Evolutionary conservation across 139 green algal genomes (phyloP).

Genomic region (Mesotaenium endlicherianum): DNA sequence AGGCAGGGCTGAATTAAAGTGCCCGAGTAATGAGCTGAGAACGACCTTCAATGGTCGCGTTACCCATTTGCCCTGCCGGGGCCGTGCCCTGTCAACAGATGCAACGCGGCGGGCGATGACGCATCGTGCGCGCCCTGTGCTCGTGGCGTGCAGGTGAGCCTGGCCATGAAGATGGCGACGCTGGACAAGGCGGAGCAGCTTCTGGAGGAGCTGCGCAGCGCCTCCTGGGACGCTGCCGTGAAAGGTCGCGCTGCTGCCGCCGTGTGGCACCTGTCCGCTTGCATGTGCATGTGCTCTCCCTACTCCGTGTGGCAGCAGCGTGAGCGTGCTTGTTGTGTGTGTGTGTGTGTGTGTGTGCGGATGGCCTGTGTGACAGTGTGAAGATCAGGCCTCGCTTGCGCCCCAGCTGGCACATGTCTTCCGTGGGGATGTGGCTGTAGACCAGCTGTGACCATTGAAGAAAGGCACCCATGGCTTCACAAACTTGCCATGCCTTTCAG

Average conservation of each 20-base stretch:
- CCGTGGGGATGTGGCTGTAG: too few relatives aligned
- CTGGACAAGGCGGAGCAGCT: conserved; percentile 72
- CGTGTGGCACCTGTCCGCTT: background rate
- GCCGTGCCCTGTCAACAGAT: background rate
- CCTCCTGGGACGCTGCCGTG: conserved; percentile 60
- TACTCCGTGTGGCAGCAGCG: background rate
- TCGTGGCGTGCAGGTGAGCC: background rate
- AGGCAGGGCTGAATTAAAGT: too few relatives aligned
- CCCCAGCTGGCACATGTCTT: too few relatives aligned
- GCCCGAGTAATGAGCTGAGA: too few relatives aligned
- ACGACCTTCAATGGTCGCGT: background rate
- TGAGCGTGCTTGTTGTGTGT: conserved; percentile 1
- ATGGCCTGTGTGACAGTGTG: too few relatives aligned
- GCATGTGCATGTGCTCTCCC: background rate
- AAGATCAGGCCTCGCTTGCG: too few relatives aligned
- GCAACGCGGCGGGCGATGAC: background rate
- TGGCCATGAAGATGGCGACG: conserved; percentile 52
- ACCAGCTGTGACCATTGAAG: too few relatives aligned
- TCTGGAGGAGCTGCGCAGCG: conserved; percentile 84
- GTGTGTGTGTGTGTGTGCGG: background rate
- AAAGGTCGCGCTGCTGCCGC: too few relatives aligned
- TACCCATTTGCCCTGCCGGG: background rate
- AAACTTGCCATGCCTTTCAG: too few relatives aligned
- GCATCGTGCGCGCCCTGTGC: background rate
- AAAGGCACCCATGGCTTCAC: too few relatives aligned